phyloP scores from a whole-genome alignment of 2,329 filamentous ascomycete genomes.

The Coleophoma crateriformis region DNA sequence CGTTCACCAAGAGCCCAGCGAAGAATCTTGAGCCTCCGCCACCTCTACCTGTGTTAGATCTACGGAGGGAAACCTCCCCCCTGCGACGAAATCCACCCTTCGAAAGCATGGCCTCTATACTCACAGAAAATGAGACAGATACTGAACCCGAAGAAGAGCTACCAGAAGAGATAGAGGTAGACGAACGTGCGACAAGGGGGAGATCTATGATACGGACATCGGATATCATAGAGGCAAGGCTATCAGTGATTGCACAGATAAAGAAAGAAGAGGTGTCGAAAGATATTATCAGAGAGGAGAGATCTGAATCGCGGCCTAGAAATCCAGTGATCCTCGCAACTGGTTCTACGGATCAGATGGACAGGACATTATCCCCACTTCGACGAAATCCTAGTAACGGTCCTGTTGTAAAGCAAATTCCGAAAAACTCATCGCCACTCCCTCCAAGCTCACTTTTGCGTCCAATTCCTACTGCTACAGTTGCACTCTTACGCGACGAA shows the following conservation, averaged over 20 bases:
- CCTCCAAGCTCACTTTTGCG: neutral
- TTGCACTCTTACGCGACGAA: neutral
- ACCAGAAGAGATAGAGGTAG: neutral
- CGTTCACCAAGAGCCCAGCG: neutral
- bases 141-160: neutral
- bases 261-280: neutral
- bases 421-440: conserved; percentile 1
- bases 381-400: conserved; percentile 3
- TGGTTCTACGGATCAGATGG: neutral
- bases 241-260: conserved; percentile 4
- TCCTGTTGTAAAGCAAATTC: conserved; percentile 1
- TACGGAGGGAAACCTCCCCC: conserved; percentile 2
- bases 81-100: conserved; percentile 3
- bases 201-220: conserved; percentile 15
- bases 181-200: conserved; percentile 4
- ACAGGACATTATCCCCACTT: conserved; percentile 8
- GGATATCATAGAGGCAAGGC: conserved; percentile 10
- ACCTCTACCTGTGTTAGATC: neutral
- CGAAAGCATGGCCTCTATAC: conserved; percentile 5
- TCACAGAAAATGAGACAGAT: conserved; percentile 1
- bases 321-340: conserved; percentile 2
- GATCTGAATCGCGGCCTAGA: conserved; percentile 1
- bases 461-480: neutral
- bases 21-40: neutral
- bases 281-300: neutral